These are phyloP conservation scores for Diaporthe capsici DNA, from an alignment of 2,329 filamentous ascomycete species.

Conservation along the genomic window DNA sequence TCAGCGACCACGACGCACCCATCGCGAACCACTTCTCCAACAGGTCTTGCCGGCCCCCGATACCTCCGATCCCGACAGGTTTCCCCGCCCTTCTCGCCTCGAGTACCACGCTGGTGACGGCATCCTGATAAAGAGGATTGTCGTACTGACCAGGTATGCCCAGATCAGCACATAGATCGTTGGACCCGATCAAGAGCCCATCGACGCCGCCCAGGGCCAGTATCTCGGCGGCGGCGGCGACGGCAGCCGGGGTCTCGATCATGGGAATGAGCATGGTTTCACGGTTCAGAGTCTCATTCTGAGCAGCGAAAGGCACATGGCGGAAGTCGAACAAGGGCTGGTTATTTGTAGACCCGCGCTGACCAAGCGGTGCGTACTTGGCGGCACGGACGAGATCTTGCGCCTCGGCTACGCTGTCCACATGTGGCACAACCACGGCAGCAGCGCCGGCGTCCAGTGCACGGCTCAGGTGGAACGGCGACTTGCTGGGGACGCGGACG, in stretches of 20 bases:
- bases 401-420: slow-evolving; percentile 41
- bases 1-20: slow-evolving; percentile 18
- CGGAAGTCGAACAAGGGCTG: not conserved
- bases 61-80: slow-evolving; percentile 4
- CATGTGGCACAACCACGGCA: not conserved
- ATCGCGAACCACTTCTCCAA: slow-evolving; percentile 20
- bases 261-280: slow-evolving; percentile 1
- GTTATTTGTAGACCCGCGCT: slow-evolving; percentile 11
- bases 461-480: slow-evolving; percentile 54
- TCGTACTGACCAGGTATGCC: slow-evolving; percentile 16
- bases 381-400: not conserved
- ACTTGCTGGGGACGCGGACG: slow-evolving; percentile 57
- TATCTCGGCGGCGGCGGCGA: not conserved
- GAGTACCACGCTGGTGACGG: not conserved
- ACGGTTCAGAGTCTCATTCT: not conserved
- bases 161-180: not conserved
- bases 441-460: not conserved
- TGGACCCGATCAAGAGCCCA: not conserved
- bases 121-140: slow-evolving; percentile 2
- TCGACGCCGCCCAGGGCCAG: not conserved
- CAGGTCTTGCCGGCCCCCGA: not conserved
- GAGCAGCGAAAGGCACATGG: not conserved
- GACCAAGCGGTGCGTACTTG: slow-evolving; percentile 2
- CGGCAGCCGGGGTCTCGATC: not conserved
- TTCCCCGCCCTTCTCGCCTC: not conserved